Evolutionary conservation across 2,329 filamentous ascomycete species (phyloP), one percentile per base, ranked within the genome.

Genomic region (Xenosphaeropsis pyriputrescens): DNA sequence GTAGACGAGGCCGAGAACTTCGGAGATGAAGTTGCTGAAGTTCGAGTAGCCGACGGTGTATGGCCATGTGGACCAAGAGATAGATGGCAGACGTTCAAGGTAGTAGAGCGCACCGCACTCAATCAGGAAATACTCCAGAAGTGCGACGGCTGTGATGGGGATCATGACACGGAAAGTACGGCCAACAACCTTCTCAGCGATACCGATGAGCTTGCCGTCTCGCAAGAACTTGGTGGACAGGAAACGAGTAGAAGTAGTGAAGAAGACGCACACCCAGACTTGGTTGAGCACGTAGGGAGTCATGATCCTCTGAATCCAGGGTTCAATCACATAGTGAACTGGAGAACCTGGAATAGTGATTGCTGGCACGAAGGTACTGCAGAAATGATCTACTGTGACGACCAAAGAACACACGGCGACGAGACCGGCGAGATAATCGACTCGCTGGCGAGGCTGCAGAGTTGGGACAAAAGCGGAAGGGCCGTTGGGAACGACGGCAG

Each of bases 21-120:
- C 61, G 29, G 55, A 61, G 26, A 67, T 49, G 45, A 59, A 66
- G 34, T 57, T 53, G 7, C 58, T 61, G 17, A 61, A 59, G 30
- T 63, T 61, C 3, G 48, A 45, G 44, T 59, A 59, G 9, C 55
- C 50, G 9, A 50, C 47, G 7, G 63, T 59, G 42, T 60, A 67
- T 4, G 63, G 62, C 64, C 64, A 67, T 1, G 57, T 59, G 2
- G 62, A 65, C 61, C 59, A 67, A 1, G 61, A 59, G 15, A 67
- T 50, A 1, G 60, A 63, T 2, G 64, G 60, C 2, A 66, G 50
- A 42, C 61, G 66, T 40, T 61, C 52, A 5, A 67, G 53, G 44
- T 55, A 63, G 5, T 53, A 52, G 2, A 59, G 61, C 1, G 61
- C 57, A 15, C 63, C 62, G 4, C 57, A 50, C 29, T 64, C 60